phyloP scores from a whole-genome alignment of 352 stramenopile genomes.

The Globisporangium ultimum region DNA sequence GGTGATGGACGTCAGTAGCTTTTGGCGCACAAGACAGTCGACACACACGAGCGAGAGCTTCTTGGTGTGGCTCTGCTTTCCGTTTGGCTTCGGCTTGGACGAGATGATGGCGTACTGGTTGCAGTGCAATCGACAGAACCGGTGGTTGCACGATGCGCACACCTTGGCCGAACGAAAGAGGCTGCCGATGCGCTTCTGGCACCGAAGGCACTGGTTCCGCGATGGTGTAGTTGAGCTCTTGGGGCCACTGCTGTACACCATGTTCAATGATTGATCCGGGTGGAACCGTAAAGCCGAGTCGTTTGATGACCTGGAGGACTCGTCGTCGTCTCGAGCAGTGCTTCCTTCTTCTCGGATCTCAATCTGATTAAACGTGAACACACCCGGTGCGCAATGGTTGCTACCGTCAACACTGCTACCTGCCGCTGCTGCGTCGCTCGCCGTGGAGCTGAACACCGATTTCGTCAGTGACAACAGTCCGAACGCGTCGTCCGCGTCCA shows the following conservation, averaged over 20 bases:
- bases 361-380: constrained; percentile 53
- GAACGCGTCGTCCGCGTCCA: constrained; percentile 49
- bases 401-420: constrained; percentile 10
- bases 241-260: constrained; percentile 4
- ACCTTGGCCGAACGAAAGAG: constrained; percentile 42
- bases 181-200: constrained; percentile 35
- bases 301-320: constrained; percentile 13
- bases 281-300: constrained; percentile 2
- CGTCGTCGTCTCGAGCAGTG: constrained; percentile 15
- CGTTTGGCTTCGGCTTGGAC: constrained; percentile 17
- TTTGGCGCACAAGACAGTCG: constrained; percentile 53
- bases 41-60: constrained; percentile 26
- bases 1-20: constrained; percentile 36
- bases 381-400: constrained; percentile 19
- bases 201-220: constrained; percentile 35
- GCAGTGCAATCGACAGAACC: constrained; percentile 52
- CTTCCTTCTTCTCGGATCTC: constrained; percentile 29
- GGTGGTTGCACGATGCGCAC: constrained; percentile 43
- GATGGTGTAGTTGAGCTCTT: constrained; percentile 16
- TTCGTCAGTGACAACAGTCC: constrained; percentile 44
- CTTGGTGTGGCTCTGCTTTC: constrained; percentile 4
- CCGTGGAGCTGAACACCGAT: constrained; percentile 31
- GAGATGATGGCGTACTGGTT: constrained; percentile 22
- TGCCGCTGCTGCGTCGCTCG: constrained; percentile 5
- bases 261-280: constrained; percentile 1